Evolutionary conservation across 805 yeast genomes (phyloP).

Genomic region (Saccharomycopsis selenospora): DNA sequence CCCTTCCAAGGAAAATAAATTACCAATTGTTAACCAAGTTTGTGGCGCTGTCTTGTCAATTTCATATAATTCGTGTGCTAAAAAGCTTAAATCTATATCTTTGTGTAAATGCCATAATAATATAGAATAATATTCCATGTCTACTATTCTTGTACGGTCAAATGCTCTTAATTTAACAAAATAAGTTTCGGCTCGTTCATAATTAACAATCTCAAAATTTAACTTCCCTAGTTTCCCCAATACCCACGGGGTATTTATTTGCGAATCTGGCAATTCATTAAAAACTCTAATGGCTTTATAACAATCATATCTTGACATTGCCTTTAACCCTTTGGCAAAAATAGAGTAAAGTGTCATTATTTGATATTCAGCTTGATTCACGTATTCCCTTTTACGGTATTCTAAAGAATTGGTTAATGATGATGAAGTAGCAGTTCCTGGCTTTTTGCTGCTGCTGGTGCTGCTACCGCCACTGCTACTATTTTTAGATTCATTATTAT

Average conservation of each 20-base stretch:
- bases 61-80: conserved; percentile 75
- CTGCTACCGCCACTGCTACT: too few species aligned
- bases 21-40: conserved; percentile 91
- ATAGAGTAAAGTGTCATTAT: conserved; percentile 41
- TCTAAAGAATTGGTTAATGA: conserved; percentile 7
- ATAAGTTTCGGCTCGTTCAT: conserved; percentile 61
- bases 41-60: conserved; percentile 61
- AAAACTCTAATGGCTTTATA: conserved; percentile 69
- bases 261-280: conserved; percentile 54
- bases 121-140: conserved; percentile 89
- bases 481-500: conserved; percentile 19
- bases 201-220: conserved; percentile 82
- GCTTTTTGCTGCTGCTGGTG: conserved; percentile 23
- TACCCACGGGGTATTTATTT: conserved; percentile 77
- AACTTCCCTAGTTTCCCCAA: conserved; percentile 70
- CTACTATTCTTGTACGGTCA: conserved; percentile 74
- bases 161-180: conserved; percentile 55
- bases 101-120: conserved; percentile 87
- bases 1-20: conserved; percentile 70
- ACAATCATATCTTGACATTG: conserved; percentile 64
- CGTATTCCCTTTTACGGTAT: conserved; percentile 16
- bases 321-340: conserved; percentile 54
- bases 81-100: conserved; percentile 67
- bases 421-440: conserved; percentile 14
- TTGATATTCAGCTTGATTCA: conserved; percentile 32